Base-by-base conservation (phyloP, 768 basidiomycete species). In the Pulveroboletus ravenelii region DNA sequence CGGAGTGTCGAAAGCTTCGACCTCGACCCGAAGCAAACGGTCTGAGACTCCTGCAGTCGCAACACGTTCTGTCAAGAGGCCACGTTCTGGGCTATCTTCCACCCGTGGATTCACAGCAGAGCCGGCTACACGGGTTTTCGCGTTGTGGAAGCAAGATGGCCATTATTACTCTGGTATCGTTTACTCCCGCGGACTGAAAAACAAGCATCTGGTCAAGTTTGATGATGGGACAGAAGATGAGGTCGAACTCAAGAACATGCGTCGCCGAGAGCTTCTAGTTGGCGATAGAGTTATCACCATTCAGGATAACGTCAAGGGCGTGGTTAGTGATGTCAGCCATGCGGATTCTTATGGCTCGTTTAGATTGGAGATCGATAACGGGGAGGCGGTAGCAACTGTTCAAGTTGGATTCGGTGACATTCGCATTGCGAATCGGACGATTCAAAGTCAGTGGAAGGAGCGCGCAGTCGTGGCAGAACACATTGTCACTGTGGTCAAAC, bases 141-240 rank as follows among this genome's bases (percentile, higher is more conserved):
- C 84, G 9, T 61, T 84, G 10, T 88, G 85, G 86, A 78, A 72
- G 53, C 66, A 69, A 40, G 80, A 81, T 43, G 76, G 74, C 4
- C 74, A 75, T 56, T 91, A 75, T 67, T 86, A 82, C 61, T 66
- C 80, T 15, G 89, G 87, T 14, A 72, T 66, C 32, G 74, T 87
- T 25, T 61, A 80, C 47, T 70, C 72, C 15, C 51, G 53, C 55
- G 63, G 45, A 49, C 58, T 41, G 23, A 62, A 61, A 25, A 61
- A 59, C 30, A 63, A 54, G 36, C 85, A 80, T 63, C 45, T 59
- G 25, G 64, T 92, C 57, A 68, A 70, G n/a, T 92, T 89, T 61
- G 88, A 90, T 58, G 89, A 91, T 60, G 68, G 61, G 3, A 76
- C 75, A 2, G 64, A 74, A 17, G 76, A 70, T 17, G 62, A 62